Percentiles rank a stretch among this genome's conserved stretches.
Conservation (phyloP, 345 rosid genomes). For the Pelargonium nanum region DNA sequence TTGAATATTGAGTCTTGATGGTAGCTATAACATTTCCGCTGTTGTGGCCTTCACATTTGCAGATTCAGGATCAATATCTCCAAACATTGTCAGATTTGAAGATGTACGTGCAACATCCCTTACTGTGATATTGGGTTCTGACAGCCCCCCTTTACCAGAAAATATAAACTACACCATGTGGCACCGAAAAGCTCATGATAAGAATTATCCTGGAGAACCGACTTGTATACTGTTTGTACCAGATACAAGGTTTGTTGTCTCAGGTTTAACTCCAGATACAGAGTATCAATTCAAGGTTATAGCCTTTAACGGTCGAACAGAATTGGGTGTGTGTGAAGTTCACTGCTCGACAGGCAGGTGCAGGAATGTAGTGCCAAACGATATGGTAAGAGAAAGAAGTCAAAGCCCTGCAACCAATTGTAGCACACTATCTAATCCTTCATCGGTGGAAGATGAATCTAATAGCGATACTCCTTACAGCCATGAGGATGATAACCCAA, state of each 20-base stretch:
- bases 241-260: constrained; percentile 47
- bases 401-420: constrained; percentile 89
- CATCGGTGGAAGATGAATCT: constrained; percentile 79
- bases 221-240: constrained; percentile 58
- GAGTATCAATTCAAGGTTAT: constrained; percentile 61
- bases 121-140: constrained; percentile 43
- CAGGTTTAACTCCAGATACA: constrained; percentile 53
- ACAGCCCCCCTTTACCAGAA: constrained; percentile 26
- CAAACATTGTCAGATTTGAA: constrained; percentile 51
- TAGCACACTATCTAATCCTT: constrained; percentile 80
- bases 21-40: neutral
- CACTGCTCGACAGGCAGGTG: constrained; percentile 24
- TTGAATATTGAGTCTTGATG: neutral
- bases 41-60: constrained; percentile 8
- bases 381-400: constrained; percentile 52
- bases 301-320: constrained; percentile 37
- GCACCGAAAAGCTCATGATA: constrained; percentile 57
- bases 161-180: constrained; percentile 51
- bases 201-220: constrained; percentile 48
- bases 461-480: constrained; percentile 32
- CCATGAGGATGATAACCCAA: constrained; percentile 38
- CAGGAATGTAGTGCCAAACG: constrained; percentile 35
- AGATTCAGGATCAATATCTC: constrained; percentile 23
- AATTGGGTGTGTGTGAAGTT: constrained; percentile 44
- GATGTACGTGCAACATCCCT: constrained; percentile 55